Percentiles rank a stretch among this genome's conserved stretches.
Conservation (phyloP, 805 yeast genomes). For the Hanseniaspora pseudoguilliermondii region DNA sequence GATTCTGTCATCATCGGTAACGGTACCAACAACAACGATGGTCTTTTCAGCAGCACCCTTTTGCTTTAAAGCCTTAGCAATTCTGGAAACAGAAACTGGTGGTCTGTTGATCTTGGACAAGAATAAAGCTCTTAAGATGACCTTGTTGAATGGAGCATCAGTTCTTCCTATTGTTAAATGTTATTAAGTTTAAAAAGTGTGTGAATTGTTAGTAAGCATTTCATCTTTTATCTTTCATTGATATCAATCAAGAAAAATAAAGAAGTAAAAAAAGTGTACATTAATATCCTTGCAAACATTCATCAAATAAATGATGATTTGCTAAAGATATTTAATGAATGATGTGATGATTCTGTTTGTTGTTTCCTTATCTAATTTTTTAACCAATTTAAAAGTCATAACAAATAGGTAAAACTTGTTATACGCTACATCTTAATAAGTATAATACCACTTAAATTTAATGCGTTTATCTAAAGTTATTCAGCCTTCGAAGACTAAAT, state of each 20-base stretch:
- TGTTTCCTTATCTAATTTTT: too few species aligned
- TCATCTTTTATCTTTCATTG: not conserved
- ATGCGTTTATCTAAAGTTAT: too few species aligned
- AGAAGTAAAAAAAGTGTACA: not conserved
- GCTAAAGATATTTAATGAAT: too few species aligned
- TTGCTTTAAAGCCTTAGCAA: constrained; percentile 70
- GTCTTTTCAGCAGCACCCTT: constrained; percentile 80
- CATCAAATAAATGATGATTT: too few species aligned
- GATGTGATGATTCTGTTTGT: too few species aligned
- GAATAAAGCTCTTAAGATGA: constrained; percentile 85
- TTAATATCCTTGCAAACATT: too few species aligned
- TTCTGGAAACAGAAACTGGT: constrained; percentile 92
- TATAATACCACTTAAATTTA: too few species aligned
- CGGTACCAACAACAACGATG: constrained; percentile 97
- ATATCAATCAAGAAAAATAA: not conserved
- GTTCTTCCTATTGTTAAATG: constrained; percentile 66
- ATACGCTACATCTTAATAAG: too few species aligned
- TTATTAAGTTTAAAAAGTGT: constrained; percentile 1
- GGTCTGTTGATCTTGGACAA: constrained; percentile 99
- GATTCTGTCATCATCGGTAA: constrained; percentile 94
- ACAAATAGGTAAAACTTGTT: too few species aligned
- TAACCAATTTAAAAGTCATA: too few species aligned
- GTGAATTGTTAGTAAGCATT: constrained; percentile 6
- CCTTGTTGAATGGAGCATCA: constrained; percentile 97
- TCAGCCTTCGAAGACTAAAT: not conserved